phyloP scores from a whole-genome alignment of 257 asterid species.

The Oldenlandia corymbosa region DNA sequence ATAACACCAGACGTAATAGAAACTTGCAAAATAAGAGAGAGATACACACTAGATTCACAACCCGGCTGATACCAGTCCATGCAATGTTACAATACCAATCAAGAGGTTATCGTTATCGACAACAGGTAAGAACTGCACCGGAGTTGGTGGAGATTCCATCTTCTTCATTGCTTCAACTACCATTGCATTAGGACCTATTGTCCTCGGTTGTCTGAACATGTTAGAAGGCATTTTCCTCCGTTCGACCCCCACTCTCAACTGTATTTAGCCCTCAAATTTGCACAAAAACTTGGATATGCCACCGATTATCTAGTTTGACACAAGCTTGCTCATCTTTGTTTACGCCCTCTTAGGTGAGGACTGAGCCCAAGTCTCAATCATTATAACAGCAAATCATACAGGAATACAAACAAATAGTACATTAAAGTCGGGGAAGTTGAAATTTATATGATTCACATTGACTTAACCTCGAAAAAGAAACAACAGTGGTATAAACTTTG shows the following conservation, averaged over 20 bases:
- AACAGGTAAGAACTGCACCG: conserved; percentile 92
- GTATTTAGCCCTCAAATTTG: neutral
- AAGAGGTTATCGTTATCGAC: conserved; percentile 48
- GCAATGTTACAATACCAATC: conserved; percentile 84
- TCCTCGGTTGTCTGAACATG: conserved; percentile 72
- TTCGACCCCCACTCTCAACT: neutral
- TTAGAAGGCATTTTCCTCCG: neutral
- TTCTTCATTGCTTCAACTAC: conserved; percentile 93
- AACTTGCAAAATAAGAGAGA: too few species aligned
- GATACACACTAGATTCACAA: conserved; percentile 17
- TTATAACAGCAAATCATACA: neutral
- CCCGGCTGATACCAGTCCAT: conserved; percentile 54
- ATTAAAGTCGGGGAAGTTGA: too few species aligned
- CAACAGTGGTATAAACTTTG: neutral
- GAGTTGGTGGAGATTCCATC: conserved; percentile 96
- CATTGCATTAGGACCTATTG: conserved; percentile 73
- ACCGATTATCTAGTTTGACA: neutral
- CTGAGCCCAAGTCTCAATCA: too few species aligned
- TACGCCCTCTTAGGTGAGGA: neutral
- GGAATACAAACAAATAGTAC: neutral
- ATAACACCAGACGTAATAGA: too few species aligned
- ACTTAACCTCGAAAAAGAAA: neutral
- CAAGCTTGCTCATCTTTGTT: neutral
- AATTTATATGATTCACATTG: neutral
- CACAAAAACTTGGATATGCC: neutral